Percentiles rank a stretch among this genome's conserved stretches.
Evolutionary conservation across 768 basidiomycete genomes (phyloP).

Genomic region (Lepiota venenata): DNA sequence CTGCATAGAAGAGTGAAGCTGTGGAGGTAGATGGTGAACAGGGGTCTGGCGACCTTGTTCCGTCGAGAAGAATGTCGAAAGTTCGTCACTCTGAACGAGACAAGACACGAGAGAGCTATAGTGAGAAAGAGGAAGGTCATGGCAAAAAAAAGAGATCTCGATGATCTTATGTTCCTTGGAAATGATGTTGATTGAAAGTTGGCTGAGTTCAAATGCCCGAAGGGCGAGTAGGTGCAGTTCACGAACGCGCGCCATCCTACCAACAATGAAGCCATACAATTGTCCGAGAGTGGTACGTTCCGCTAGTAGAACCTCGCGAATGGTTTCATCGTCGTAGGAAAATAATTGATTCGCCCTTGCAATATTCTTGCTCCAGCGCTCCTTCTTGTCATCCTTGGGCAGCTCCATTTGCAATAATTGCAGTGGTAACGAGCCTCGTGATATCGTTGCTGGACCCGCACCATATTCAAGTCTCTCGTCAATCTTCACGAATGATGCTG

Average conservation of each 20-base stretch:
- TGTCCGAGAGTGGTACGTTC: conserved; percentile 73
- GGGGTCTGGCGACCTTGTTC: conserved; percentile 44
- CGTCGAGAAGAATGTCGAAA: conserved; percentile 47
- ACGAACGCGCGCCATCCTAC: conserved; percentile 60
- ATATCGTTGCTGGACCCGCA: conserved; percentile 28
- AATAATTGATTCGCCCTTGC: conserved; percentile 51
- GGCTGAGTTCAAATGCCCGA: conserved; percentile 37
- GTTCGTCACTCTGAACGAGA: conserved; percentile 51
- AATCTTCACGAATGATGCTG: conserved; percentile 42
- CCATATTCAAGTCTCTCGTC: conserved; percentile 57
- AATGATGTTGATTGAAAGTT: conserved; percentile 41
- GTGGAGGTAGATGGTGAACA: conserved; percentile 50
- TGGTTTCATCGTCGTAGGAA: conserved; percentile 45
- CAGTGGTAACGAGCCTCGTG: conserved; percentile 34
- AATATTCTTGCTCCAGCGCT: conserved; percentile 43
- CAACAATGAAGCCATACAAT: conserved; percentile 70
- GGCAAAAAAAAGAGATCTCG: conserved; percentile 54
- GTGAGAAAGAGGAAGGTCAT: conserved; percentile 61
- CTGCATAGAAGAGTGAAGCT: conserved; percentile 49
- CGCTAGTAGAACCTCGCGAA: conserved; percentile 60
- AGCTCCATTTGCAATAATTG: conserved; percentile 47
- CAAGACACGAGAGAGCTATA: conserved; percentile 65
- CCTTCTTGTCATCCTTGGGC: conserved; percentile 34
- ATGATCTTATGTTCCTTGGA: conserved; percentile 56
- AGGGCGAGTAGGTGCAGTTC: conserved; percentile 59